phyloP scores from a whole-genome alignment of 2,329 filamentous ascomycete species.

The Ceratocystis destructans region DNA sequence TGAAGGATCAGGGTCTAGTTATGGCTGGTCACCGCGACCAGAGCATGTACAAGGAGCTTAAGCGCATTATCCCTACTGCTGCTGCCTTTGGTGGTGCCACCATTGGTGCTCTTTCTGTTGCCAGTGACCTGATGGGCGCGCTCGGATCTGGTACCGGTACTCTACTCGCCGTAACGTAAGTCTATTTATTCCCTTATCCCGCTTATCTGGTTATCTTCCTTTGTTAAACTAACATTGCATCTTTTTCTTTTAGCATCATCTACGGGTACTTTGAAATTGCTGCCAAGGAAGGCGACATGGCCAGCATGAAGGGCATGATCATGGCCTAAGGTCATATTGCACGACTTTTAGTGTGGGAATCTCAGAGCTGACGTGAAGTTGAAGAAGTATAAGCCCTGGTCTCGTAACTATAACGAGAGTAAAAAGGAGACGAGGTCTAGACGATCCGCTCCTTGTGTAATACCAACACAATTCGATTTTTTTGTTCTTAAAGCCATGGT shows the following conservation, averaged over 20 bases:
- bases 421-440: conserved; percentile 15
- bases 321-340: conserved; percentile 41
- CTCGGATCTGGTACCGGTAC: conserved; percentile 96
- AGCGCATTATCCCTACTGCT: conserved; percentile 96
- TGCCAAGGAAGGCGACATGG: conserved; percentile 93
- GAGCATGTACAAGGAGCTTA: conserved; percentile 99
- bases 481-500: conserved; percentile 14
- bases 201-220: background rate
- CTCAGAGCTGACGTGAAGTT: background rate
- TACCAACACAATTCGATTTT: conserved; percentile 17
- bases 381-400: background rate
- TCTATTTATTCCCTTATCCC: conserved; percentile 24
- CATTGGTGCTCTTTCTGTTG: conserved; percentile 93
- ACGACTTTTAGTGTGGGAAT: background rate
- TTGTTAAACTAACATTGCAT: conserved; percentile 24
- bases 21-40: conserved; percentile 99
- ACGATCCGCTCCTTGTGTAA: conserved; percentile 16
- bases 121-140: conserved; percentile 88
- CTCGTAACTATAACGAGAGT: conserved; percentile 3
- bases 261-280: conserved; percentile 99
- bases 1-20: conserved; percentile 98
- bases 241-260: conserved; percentile 58
- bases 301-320: conserved; percentile 62
- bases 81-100: conserved; percentile 97
- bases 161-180: conserved; percentile 93